Evolutionary conservation across 164 flowering plant genomes (phyloP), one percentile per base, ranked within the genome.

Genomic region (Umbilicus rupestris): DNA sequence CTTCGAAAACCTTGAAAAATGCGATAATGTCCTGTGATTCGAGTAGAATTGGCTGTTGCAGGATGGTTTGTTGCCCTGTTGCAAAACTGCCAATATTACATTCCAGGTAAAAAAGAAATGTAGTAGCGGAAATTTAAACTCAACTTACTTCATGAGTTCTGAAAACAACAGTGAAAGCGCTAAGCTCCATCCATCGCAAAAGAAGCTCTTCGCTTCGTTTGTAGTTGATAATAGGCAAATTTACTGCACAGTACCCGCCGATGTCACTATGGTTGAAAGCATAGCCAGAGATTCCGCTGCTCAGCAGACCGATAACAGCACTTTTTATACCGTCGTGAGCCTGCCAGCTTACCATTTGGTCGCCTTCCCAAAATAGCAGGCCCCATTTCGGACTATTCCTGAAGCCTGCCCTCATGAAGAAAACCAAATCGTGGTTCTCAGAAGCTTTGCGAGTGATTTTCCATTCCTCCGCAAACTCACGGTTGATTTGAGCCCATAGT

Each of bases 301-400:
- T 87, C n/a, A 90, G 80, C 72, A 90, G 79, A 26, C 94, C 96
- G 46, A 82, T 78, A 11, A 90, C 96, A 14, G 94, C 77, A 75
- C 96, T 90, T 80, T 90, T 90, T 66, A 90, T 86, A 44, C 96
- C 96, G 72, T 90, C 96, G 76, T 90, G 82, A 7, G 79, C 71
- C 64, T 90, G 94, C 96, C 94, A 87, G 66, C 96, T 90, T 37
- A 90, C 94, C 96, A 90, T 90, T 75, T 90, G 96, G 69, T 90
- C 96, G 19, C 94, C 96, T 80, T 87, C 94, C 96, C 96, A 87
- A 69, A 90, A 90, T 47, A 90, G 73, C 85, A 80, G 82, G 52
- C 81, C 90, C 94, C 94, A 87, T 70, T 76, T 87, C 3, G 96
- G 96, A 66, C 88, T 90, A 31, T 80, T 78, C 71, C 86, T 80